Conservation (phyloP, 2,329 filamentous ascomycete genomes). For the Ustilaginoidea virens region DNA sequence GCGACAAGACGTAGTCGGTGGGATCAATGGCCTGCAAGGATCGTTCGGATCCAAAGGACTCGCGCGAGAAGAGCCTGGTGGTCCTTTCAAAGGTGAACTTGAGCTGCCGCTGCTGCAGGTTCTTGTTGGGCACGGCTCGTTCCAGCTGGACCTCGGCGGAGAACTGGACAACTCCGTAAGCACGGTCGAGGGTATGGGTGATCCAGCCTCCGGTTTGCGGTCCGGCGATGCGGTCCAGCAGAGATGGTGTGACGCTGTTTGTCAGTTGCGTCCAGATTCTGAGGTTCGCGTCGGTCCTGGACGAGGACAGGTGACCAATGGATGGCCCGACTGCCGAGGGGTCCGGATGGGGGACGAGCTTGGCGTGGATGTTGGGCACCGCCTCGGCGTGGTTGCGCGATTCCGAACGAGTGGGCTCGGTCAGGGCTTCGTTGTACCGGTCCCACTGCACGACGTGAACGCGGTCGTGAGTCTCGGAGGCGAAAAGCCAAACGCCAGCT, state of each 20-base stretch:
- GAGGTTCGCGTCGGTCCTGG: conserved; percentile 10
- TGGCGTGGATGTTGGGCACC: conserved; percentile 21
- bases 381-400: conserved; percentile 26
- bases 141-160: conserved; percentile 24
- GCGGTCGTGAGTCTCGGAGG: conserved; percentile 13
- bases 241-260: conserved; percentile 25
- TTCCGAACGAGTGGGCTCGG: conserved; percentile 30
- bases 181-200: conserved; percentile 36
- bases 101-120: conserved; percentile 25
- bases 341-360: conserved; percentile 30
- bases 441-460: conserved; percentile 40
- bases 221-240: conserved; percentile 33
- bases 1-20: conserved; percentile 27
- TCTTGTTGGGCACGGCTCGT: conserved; percentile 17
- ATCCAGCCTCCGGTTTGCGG: conserved; percentile 28
- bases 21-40: conserved; percentile 32
- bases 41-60: conserved; percentile 19
- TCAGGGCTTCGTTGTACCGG: conserved; percentile 36
- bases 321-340: conserved; percentile 12
- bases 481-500: conserved; percentile 42
- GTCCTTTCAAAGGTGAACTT: conserved; percentile 30
- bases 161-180: conserved; percentile 25
- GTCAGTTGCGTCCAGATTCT: conserved; percentile 39
- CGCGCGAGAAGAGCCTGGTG: conserved; percentile 25
- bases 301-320: conserved; percentile 7